Evolutionary conservation across 495 filamentous ascomycete genomes (phyloP), one percentile per base, ranked within the genome.

Genomic region (Daldinia bambusicola): DNA sequence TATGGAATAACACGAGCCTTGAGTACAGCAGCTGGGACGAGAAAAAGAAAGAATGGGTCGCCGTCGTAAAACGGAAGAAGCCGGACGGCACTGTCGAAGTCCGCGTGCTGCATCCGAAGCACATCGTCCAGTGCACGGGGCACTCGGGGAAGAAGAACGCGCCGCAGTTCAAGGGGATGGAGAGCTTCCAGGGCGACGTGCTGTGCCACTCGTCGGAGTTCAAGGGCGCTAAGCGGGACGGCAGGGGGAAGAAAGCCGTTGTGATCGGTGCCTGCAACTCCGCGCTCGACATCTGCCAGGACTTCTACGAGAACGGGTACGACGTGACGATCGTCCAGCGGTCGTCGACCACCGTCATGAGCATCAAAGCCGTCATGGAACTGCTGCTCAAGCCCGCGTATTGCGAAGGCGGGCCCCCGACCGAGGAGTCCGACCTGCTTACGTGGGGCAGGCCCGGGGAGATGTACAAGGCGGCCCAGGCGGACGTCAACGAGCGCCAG

Each of bases 301-400:
- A 95, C 70, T 95, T 84, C 74, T 89, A 88, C 75, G 92, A 95
- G 73, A 89, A 91, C 43, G 93, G 93, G 1, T 91, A 91, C 70
- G 84, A 91, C n/a, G 90, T 94, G n/a, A 95, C 92, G 8, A 88
- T 96, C 74, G 82, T 96, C 10, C 93, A 96, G 81, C 87, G 93
- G 16, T 90, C 89, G 0, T 88, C 88, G 13, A 95, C 93, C 0
- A 89, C 84, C 60, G 89, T 97, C 37, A 78, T 94, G 6, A 85
- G 86, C 0, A 87, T 84, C 13, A 77, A 88, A 5, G 64, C 80
- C 18, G 62, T 77, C 1, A 13, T 79, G 20, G 79, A 87, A 12
- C 83, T 90, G 41, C 67, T 84, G 2, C 74, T 90, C n/a, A 84
- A 77, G 13, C 84, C 83, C 0, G 70, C 90, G 0, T 96, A 93